Evolutionary conservation across 768 basidiomycete species (phyloP).

Genomic region (Glaciozyma antarctica): DNA sequence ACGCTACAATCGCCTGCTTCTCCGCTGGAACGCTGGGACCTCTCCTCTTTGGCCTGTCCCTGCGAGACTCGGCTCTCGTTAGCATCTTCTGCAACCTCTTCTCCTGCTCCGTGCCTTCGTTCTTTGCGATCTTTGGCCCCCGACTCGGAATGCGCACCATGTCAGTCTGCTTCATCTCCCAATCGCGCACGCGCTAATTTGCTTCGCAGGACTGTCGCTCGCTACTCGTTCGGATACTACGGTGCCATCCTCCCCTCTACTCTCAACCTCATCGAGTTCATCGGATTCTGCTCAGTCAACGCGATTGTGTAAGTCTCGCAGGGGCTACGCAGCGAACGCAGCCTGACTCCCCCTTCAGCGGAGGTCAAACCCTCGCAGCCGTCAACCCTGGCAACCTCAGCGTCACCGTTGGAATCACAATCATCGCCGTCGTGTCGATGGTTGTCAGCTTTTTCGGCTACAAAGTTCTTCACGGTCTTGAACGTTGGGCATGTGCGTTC

Average conservation of each 20-base stretch:
- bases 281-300: conserved; percentile 59
- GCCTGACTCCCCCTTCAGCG: conserved; percentile 31
- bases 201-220: conserved; percentile 47
- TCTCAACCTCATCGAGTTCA: conserved; percentile 53
- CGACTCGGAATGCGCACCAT: conserved; percentile 72
- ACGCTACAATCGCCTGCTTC: conserved; percentile 44
- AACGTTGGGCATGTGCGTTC: conserved; percentile 51
- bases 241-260: conserved; percentile 38
- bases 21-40: conserved; percentile 63
- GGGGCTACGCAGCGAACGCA: no score
- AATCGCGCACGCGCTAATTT: no score
- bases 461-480: conserved; percentile 41
- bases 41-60: conserved; percentile 51
- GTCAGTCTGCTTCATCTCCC: conserved; percentile 32
- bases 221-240: conserved; percentile 48
- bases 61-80: conserved; percentile 52
- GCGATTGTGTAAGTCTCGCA: conserved; percentile 45
- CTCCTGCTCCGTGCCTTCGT: conserved; percentile 52
- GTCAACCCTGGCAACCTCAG: conserved; percentile 48
- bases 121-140: conserved; percentile 65
- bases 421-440: conserved; percentile 61
- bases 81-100: conserved; percentile 62
- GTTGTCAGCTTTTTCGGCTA: conserved; percentile 42
- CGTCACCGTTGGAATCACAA: conserved; percentile 66
- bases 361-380: conserved; percentile 57